A percentile compares a stretch with the other conserved stretches of the same genome.
Conservation (phyloP, 345 rosid genomes). For the Orychophragmus violaceus region DNA sequence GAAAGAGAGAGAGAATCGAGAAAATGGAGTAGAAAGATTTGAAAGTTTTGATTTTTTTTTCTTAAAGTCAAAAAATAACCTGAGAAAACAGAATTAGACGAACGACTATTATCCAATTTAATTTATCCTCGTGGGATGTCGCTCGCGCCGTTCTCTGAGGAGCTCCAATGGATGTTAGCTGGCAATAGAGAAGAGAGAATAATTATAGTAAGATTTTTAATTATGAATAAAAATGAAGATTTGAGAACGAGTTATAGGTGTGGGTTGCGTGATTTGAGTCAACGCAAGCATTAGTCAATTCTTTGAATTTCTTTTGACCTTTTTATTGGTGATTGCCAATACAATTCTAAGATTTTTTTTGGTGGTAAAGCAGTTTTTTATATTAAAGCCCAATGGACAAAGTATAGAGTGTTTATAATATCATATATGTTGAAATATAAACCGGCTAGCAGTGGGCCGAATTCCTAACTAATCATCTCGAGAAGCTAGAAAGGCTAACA, state of each 20-base stretch:
- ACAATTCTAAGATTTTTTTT: not conserved
- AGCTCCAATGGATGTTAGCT: slow-evolving; percentile 30
- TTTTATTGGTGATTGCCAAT: not conserved
- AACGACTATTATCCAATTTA: not conserved
- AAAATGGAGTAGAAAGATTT: not conserved
- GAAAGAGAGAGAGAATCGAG: slow-evolving; percentile 20
- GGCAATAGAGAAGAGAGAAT: slow-evolving; percentile 29
- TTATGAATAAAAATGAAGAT: not conserved
- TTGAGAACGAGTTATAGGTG: not conserved
- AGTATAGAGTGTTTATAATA: too few species aligned
- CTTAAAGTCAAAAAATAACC: not conserved
- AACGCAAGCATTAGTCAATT: not conserved
- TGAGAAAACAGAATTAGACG: not conserved
- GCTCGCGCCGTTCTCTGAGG: slow-evolving; percentile 12
- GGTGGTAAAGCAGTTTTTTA: too few species aligned
- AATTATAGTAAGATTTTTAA: not conserved
- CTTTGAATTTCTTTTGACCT: not conserved
- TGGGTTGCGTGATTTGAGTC: not conserved
- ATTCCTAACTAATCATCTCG: too few species aligned
- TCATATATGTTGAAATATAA: too few species aligned
- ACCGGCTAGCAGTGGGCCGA: too few species aligned
- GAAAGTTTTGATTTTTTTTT: not conserved
- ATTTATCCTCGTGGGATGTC: slow-evolving; percentile 6
- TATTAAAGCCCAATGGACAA: too few species aligned
- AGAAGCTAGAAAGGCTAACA: too few species aligned